Evolutionary conservation across 257 asterid species (phyloP).

Genomic region (Coffea canephora): DNA sequence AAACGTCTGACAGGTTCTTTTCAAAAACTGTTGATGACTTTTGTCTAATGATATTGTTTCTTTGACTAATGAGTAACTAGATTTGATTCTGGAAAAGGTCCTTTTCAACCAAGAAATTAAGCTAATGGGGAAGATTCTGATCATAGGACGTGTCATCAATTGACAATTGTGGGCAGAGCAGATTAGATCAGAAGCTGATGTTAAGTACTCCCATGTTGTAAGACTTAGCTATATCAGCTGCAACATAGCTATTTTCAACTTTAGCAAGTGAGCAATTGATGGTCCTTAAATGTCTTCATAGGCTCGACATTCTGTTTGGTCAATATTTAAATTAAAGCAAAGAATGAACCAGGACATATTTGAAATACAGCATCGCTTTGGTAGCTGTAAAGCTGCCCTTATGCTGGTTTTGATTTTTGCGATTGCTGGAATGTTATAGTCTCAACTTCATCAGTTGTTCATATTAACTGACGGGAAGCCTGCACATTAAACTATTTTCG

Average conservation of each 20-base stretch:
- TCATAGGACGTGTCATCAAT: background rate
- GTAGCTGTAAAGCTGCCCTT: background rate
- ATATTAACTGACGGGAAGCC: background rate
- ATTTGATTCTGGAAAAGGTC: background rate
- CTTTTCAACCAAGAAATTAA: background rate
- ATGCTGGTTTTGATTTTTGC: background rate
- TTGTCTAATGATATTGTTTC: too few relatives aligned
- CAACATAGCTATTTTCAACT: background rate
- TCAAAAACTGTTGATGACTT: too few relatives aligned
- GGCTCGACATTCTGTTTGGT: background rate
- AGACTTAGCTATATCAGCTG: too few relatives aligned
- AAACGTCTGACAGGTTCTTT: background rate
- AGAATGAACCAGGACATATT: too few relatives aligned
- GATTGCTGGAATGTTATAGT: background rate
- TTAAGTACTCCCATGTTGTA: background rate
- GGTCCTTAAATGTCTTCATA: background rate
- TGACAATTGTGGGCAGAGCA: background rate
- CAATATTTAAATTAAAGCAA: background rate
- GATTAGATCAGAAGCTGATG: background rate
- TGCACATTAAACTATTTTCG: background rate
- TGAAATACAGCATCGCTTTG: background rate
- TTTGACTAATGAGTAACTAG: background rate
- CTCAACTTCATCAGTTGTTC: background rate
- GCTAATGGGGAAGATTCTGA: background rate
- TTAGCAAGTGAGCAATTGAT: background rate